These are phyloP conservation scores for Pisolithus tinctorius DNA, from an alignment of 768 basidiomycete genomes.

Conservation along the genomic window DNA sequence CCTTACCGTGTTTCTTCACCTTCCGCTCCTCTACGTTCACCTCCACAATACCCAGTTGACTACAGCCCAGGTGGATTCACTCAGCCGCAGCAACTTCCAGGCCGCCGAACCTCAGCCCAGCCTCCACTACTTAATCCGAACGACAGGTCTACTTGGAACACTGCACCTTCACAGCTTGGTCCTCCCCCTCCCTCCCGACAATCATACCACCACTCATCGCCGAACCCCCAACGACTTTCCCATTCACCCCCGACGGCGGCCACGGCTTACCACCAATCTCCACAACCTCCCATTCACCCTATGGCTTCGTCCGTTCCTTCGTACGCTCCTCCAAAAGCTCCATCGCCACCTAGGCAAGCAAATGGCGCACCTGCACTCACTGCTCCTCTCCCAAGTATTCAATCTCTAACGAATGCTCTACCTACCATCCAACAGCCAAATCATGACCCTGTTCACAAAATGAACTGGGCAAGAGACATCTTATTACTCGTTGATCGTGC, in stretches of 20 bases:
- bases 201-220: constrained; percentile 15
- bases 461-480: constrained; percentile 82
- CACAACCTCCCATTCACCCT: constrained; percentile 17
- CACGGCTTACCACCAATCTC: constrained; percentile 18
- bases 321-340: constrained; percentile 13
- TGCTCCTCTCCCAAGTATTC: constrained; percentile 59
- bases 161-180: constrained; percentile 12
- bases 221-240: constrained; percentile 18
- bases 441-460: constrained; percentile 52
- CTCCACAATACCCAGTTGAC: constrained; percentile 12
- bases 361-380: constrained; percentile 45
- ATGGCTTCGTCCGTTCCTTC: constrained; percentile 9
- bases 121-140: constrained; percentile 11
- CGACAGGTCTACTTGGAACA: constrained; percentile 20
- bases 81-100: constrained; percentile 2
- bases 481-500: constrained; percentile 66
- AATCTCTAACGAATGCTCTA: constrained; percentile 48
- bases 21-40: constrained; percentile 15
- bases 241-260: constrained; percentile 19
- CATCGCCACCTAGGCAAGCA: constrained; percentile 20
- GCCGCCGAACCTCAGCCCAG: constrained; percentile 15
- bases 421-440: constrained; percentile 45
- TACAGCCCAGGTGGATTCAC: constrained; percentile 12
- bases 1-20: constrained; percentile 17
- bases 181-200: constrained; percentile 19